Percentiles rank a stretch among this genome's conserved stretches.
phyloP scores from a whole-genome alignment of 345 rosid genomes.

The Hibiscus tridactylites region DNA sequence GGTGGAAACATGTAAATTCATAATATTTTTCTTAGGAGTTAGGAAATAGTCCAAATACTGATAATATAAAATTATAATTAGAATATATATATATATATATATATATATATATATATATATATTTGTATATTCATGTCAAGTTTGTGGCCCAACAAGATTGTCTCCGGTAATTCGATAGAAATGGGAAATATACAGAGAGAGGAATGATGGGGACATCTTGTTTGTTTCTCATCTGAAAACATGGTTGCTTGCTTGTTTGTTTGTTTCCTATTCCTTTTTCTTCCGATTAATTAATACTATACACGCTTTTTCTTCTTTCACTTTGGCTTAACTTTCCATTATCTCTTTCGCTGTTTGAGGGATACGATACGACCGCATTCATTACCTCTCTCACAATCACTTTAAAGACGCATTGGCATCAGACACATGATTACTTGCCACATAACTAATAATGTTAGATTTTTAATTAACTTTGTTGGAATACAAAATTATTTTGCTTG shows the following conservation, averaged over 20 bases:
- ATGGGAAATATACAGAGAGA: conserved; percentile 2
- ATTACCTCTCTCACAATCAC: too few relatives aligned
- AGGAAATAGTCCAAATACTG: background rate
- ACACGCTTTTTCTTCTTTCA: background rate
- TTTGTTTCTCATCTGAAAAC: background rate
- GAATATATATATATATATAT: too few relatives aligned
- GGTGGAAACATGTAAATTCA: background rate
- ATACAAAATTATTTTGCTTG: too few relatives aligned
- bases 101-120: too few relatives aligned
- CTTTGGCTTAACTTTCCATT: too few relatives aligned
- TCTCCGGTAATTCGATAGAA: background rate
- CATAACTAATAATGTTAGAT: too few relatives aligned
- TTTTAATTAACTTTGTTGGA: too few relatives aligned
- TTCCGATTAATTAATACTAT: background rate
- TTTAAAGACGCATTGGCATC: too few relatives aligned
- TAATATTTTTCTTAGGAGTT: background rate
- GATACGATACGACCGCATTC: conserved; percentile 16
- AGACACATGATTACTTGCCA: too few relatives aligned
- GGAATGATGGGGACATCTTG: conserved; percentile 10
- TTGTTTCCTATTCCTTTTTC: background rate
- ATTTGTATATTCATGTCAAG: too few relatives aligned
- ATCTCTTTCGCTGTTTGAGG: background rate
- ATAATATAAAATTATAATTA: background rate
- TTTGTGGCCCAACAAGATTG: too few relatives aligned
- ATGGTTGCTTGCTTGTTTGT: background rate